Conservation (phyloP, 2,329 filamentous ascomycete genomes). For the Aspergillus transmontanensis region DNA sequence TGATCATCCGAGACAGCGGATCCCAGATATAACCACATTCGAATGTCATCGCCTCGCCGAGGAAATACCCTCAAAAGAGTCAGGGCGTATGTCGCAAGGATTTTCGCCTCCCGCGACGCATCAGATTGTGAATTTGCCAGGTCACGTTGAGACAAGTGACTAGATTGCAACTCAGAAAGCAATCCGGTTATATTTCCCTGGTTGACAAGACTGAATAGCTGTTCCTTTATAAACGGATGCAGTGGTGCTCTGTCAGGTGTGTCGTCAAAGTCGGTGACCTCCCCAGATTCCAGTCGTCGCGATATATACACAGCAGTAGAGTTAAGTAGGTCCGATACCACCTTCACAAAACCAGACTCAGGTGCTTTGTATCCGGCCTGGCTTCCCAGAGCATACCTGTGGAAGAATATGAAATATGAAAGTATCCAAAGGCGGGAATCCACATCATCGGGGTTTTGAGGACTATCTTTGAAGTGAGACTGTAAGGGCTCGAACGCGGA, state of each 20-base stretch:
- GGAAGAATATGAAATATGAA: constrained; percentile 62
- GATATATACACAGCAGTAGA: constrained; percentile 59
- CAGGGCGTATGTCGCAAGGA: constrained; percentile 83
- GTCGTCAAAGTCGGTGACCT: constrained; percentile 30
- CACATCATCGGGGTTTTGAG: constrained; percentile 36
- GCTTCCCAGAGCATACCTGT: constrained; percentile 50
- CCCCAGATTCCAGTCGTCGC: constrained; percentile 49
- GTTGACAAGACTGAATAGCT: constrained; percentile 72
- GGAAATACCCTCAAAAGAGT: constrained; percentile 86
- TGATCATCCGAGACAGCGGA: constrained; percentile 53
- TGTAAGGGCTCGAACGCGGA: constrained; percentile 39
- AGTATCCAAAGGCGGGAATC: constrained; percentile 58
- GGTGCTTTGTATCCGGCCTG: constrained; percentile 43
- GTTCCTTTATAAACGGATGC: constrained; percentile 61
- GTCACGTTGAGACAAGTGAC: constrained; percentile 25
- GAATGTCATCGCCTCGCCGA: constrained; percentile 77
- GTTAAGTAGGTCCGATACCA: constrained; percentile 59
- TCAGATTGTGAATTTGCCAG: constrained; percentile 31
- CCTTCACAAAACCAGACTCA: constrained; percentile 58
- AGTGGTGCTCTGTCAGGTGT: constrained; percentile 35
- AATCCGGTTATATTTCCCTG: constrained; percentile 71
- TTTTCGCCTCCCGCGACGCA: constrained; percentile 63
- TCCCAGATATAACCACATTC: constrained; percentile 89
- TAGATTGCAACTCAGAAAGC: constrained; percentile 49
- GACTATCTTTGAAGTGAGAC: constrained; percentile 25